Evolutionary conservation across 2,329 filamentous ascomycete genomes (phyloP).

Genomic region (Sphaerulina populicola): DNA sequence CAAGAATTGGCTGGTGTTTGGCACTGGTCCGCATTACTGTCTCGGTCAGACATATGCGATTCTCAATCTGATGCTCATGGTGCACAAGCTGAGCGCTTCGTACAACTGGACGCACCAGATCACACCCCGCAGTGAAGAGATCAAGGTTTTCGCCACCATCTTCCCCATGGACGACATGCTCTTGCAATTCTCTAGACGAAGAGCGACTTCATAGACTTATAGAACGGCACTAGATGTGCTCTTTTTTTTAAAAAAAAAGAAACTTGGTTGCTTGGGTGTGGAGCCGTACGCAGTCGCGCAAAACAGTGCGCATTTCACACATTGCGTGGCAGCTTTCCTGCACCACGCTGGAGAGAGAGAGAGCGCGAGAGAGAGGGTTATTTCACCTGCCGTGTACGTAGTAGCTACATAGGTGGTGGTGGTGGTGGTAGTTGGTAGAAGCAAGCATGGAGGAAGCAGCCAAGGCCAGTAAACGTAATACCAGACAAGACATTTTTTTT

Average conservation of each 20-base stretch:
- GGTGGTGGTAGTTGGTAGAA: no score
- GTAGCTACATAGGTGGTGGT: no score
- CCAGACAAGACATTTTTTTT: no score
- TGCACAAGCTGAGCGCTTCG: constrained; percentile 29
- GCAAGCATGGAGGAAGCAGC: no score
- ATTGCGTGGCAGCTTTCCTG: background rate
- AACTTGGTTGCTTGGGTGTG: background rate
- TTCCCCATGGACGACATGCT: constrained; percentile 65
- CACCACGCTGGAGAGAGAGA: background rate
- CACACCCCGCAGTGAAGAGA: constrained; percentile 78
- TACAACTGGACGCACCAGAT: constrained; percentile 79
- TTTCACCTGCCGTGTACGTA: no score
- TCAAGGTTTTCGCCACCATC: constrained; percentile 96
- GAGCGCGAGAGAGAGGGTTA: no score
- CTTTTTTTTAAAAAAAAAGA: background rate
- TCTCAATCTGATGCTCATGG: constrained; percentile 67
- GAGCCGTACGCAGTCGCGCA: constrained; percentile 3
- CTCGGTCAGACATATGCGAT: constrained; percentile 87
- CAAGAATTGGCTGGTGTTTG: constrained; percentile 97
- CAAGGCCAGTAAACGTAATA: no score
- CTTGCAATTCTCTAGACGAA: constrained; percentile 18
- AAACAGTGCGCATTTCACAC: constrained; percentile 8
- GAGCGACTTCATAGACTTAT: background rate
- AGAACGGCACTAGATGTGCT: background rate
- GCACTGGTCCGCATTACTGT: constrained; percentile 92